A percentile compares a stretch with the other conserved stretches of the same genome.
Conservation (phyloP, 2,329 filamentous ascomycete genomes). For the Capronia americana region DNA sequence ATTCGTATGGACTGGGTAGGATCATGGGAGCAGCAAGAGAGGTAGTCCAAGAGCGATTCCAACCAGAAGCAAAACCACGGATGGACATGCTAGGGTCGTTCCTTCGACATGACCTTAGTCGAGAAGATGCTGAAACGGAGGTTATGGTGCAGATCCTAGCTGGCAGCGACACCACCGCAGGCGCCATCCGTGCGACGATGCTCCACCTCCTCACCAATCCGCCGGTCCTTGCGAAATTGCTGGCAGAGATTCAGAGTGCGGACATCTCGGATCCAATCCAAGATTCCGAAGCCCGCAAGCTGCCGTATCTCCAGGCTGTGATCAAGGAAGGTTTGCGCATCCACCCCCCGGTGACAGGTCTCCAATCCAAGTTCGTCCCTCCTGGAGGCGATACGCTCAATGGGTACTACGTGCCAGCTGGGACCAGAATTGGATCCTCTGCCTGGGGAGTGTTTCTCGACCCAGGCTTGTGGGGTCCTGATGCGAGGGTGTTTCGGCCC, state of each 20-base stretch:
- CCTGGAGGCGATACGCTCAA: slow-evolving; percentile 49
- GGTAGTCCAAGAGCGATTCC: slow-evolving; percentile 39
- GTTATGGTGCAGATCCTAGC: slow-evolving; percentile 39
- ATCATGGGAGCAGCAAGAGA: slow-evolving; percentile 34
- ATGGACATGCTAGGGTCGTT: slow-evolving; percentile 45
- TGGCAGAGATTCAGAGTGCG: slow-evolving; percentile 44
- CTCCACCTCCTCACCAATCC: slow-evolving; percentile 29
- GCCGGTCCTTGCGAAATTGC: slow-evolving; percentile 45
- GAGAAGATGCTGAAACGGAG: slow-evolving; percentile 30
- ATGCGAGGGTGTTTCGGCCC: slow-evolving; percentile 55
- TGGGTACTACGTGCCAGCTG: slow-evolving; percentile 54
- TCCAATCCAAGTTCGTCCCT: slow-evolving; percentile 48
- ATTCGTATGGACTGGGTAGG: slow-evolving; percentile 31
- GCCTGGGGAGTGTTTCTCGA: slow-evolving; percentile 52
- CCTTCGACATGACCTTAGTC: slow-evolving; percentile 39
- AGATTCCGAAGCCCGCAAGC: slow-evolving; percentile 48
- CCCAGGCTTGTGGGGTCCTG: slow-evolving; percentile 47
- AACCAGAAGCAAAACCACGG: slow-evolving; percentile 24
- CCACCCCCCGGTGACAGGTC: slow-evolving; percentile 52
- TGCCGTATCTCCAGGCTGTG: slow-evolving; percentile 59
- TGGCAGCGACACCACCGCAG: slow-evolving; percentile 57
- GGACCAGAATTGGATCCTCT: slow-evolving; percentile 55
- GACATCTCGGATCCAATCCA: slow-evolving; percentile 41
- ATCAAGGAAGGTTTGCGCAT: slow-evolving; percentile 59
- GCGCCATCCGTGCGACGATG: slow-evolving; percentile 27